phyloP scores from a whole-genome alignment of 257 asterid genomes.

The Primulina eburnea region DNA sequence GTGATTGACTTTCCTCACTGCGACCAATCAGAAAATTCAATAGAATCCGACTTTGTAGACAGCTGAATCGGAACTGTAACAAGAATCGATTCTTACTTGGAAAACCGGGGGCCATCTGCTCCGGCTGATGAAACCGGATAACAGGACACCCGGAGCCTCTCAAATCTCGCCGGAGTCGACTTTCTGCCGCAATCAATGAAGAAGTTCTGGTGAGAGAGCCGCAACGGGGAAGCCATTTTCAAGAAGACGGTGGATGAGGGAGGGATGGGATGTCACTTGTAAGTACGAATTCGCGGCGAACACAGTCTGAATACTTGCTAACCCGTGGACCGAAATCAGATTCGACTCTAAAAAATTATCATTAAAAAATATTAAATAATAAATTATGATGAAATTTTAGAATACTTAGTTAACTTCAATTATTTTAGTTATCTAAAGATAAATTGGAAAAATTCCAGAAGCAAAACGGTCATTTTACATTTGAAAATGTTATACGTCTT shows the following conservation, averaged over 20 bases:
- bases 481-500: too few relatives aligned
- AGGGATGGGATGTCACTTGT: not conserved
- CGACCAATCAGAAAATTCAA: conserved; percentile 15
- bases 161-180: conserved; percentile 31
- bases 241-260: not conserved
- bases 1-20: conserved; percentile 45
- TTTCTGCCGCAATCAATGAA: conserved; percentile 20
- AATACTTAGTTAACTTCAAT: too few relatives aligned
- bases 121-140: conserved; percentile 33
- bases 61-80: conserved; percentile 3
- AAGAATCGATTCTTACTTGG: conserved; percentile 25
- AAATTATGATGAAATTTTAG: too few relatives aligned
- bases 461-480: too few relatives aligned
- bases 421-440: too few relatives aligned
- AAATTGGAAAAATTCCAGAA: too few relatives aligned
- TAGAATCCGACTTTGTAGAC: not conserved
- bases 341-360: too few relatives aligned
- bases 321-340: too few relatives aligned
- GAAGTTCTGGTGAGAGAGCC: conserved; percentile 34
- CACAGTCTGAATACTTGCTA: not conserved
- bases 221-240: conserved; percentile 36
- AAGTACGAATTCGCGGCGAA: not conserved
- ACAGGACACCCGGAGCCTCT: conserved; percentile 37
- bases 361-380: too few relatives aligned
- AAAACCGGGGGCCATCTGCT: conserved; percentile 29